phyloP scores from a whole-genome alignment of 2,329 filamentous ascomycete genomes.

The Fusarium illudens region DNA sequence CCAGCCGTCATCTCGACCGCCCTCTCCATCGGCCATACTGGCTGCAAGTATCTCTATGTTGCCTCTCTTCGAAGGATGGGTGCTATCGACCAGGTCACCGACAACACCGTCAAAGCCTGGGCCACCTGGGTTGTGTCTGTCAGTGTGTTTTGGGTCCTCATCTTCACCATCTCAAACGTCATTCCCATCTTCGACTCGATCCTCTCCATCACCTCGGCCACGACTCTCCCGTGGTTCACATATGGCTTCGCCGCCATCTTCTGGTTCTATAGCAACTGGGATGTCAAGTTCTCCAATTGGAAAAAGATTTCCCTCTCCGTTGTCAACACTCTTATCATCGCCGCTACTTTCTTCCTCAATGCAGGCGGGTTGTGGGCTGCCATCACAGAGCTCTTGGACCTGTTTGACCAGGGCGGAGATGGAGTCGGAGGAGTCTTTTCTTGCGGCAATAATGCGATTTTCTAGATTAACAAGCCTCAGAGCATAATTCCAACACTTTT shows the following conservation, averaged over 20 bases:
- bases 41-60: slow-evolving; percentile 41
- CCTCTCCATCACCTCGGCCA: slow-evolving; percentile 39
- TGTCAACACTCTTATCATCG: slow-evolving; percentile 34
- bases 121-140: slow-evolving; percentile 37
- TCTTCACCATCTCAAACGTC: slow-evolving; percentile 41
- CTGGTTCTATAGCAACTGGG: slow-evolving; percentile 39
- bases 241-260: slow-evolving; percentile 39
- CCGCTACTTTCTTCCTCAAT: slow-evolving; percentile 36
- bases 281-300: slow-evolving; percentile 27
- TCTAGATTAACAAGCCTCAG: not conserved
- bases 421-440: slow-evolving; percentile 34
- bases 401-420: slow-evolving; percentile 21
- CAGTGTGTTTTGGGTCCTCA: slow-evolving; percentile 36
- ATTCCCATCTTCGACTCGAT: slow-evolving; percentile 44
- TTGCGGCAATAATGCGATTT: slow-evolving; percentile 34
- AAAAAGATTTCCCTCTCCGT: slow-evolving; percentile 28
- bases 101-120: slow-evolving; percentile 40
- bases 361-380: slow-evolving; percentile 39
- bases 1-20: slow-evolving; percentile 38
- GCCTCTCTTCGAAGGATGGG: slow-evolving; percentile 28
- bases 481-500: not conserved
- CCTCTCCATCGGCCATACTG: slow-evolving; percentile 38
- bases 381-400: slow-evolving; percentile 34
- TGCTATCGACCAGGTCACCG: slow-evolving; percentile 28
- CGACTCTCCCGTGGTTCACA: slow-evolving; percentile 41